Conservation (phyloP, 2,329 filamentous ascomycete genomes). For the Amauroascus niger region DNA sequence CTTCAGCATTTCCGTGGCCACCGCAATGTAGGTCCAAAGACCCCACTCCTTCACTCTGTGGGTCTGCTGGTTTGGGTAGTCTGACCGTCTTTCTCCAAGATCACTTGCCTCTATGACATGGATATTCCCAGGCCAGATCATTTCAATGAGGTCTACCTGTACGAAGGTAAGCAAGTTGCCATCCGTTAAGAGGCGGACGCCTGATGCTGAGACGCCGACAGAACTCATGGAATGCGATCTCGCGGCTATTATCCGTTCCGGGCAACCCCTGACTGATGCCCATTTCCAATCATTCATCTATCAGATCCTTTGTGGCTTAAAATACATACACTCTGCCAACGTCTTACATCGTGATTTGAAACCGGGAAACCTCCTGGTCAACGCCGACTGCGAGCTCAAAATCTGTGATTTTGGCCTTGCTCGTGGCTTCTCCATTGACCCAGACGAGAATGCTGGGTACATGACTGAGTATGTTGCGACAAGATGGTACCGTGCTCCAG, state of each 20-base stretch:
- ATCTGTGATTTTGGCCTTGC: constrained; percentile 97
- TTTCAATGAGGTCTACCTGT: constrained; percentile 98
- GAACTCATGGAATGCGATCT: constrained; percentile 99
- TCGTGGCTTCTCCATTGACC: constrained; percentile 91
- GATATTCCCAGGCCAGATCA: constrained; percentile 94
- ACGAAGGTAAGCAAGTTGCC: constrained; percentile 61
- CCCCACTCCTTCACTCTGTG: background rate
- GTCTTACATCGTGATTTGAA: constrained; percentile 95
- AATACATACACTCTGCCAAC: constrained; percentile 98
- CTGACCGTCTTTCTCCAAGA: constrained; percentile 53
- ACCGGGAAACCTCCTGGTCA: constrained; percentile 92
- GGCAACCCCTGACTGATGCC: constrained; percentile 91
- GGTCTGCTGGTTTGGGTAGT: constrained; percentile 11
- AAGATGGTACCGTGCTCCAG: constrained; percentile 94
- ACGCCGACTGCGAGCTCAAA: constrained; percentile 98
- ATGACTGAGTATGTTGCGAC: constrained; percentile 99
- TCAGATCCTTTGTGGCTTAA: constrained; percentile 95
- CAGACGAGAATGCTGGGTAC: constrained; percentile 96
- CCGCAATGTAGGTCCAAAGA: constrained; percentile 55
- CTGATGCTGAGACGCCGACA: constrained; percentile 34
- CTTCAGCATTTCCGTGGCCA: constrained; percentile 93
- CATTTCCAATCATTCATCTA: constrained; percentile 99
- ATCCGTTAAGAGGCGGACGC: background rate
- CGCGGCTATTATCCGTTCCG: constrained; percentile 93
- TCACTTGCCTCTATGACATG: constrained; percentile 99